Evolutionary conservation across 2,329 filamentous ascomycete genomes (phyloP).

Genomic region (Hypomyces perniciosus): DNA sequence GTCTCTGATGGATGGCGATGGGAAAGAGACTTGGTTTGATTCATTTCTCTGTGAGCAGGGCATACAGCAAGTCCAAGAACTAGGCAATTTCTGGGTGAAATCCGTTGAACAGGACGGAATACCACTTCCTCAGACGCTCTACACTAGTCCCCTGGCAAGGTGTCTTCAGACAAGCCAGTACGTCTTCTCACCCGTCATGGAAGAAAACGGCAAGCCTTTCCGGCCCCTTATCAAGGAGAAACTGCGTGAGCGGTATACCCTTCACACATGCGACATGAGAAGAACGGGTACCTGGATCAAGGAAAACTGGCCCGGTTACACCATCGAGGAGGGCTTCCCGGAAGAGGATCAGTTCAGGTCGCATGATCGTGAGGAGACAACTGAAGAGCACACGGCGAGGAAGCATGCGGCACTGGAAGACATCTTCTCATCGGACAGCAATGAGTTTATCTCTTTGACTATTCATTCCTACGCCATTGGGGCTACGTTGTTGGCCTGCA

Average conservation of each 20-base stretch:
- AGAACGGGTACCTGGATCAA: constrained; percentile 43
- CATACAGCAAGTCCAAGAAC: constrained; percentile 44
- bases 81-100: constrained; percentile 46
- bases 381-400: constrained; percentile 38
- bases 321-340: constrained; percentile 47
- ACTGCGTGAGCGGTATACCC: constrained; percentile 52
- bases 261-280: constrained; percentile 57
- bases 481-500: constrained; percentile 37
- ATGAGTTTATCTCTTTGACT: constrained; percentile 42
- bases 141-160: constrained; percentile 52
- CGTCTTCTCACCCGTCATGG: constrained; percentile 40
- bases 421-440: constrained; percentile 36
- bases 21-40: constrained; percentile 34
- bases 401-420: constrained; percentile 40
- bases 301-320: constrained; percentile 42
- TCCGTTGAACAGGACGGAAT: constrained; percentile 40
- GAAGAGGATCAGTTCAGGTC: constrained; percentile 52
- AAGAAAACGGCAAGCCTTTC: constrained; percentile 34
- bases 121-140: constrained; percentile 47
- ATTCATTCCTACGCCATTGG: constrained; percentile 44
- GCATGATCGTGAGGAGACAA: constrained; percentile 41
- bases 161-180: constrained; percentile 52
- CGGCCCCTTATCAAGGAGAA: constrained; percentile 51
- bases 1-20: constrained; percentile 35
- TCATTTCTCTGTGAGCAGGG: constrained; percentile 47